phyloP scores from a whole-genome alignment of 768 basidiomycete species.

The Russula compacta region DNA sequence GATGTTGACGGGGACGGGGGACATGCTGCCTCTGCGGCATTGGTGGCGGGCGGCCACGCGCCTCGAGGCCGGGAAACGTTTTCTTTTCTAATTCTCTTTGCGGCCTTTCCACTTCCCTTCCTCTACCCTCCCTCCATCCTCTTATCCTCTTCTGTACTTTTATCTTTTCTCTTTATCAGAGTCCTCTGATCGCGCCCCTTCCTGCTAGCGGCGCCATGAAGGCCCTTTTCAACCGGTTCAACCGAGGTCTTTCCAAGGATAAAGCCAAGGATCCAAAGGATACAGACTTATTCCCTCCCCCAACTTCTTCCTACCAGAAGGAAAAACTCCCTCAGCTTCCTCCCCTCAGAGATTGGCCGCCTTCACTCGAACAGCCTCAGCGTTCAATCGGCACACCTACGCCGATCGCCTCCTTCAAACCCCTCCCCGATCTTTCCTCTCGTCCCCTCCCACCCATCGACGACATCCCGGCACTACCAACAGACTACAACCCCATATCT shows the following conservation, averaged over 20 bases:
- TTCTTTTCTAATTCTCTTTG: constrained; percentile 5
- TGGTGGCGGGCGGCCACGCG: neutral
- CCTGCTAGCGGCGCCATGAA: constrained; percentile 46
- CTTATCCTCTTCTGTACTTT: constrained; percentile 18
- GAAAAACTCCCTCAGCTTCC: constrained; percentile 55
- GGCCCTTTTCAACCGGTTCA: constrained; percentile 73
- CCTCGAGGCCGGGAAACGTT: constrained; percentile 15
- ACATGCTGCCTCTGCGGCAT: neutral
- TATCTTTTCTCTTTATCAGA: constrained; percentile 16
- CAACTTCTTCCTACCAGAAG: constrained; percentile 29
- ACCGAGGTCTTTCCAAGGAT: constrained; percentile 54
- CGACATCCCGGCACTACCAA: constrained; percentile 30
- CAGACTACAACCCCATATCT: constrained; percentile 22
- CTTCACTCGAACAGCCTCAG: constrained; percentile 23
- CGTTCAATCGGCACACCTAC: constrained; percentile 18
- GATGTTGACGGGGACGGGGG: neutral
- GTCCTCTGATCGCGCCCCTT: constrained; percentile 11
- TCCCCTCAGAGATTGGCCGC: constrained; percentile 59
- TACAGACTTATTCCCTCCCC: constrained; percentile 19
- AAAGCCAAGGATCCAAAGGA: constrained; percentile 44
- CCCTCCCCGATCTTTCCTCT: constrained; percentile 55
- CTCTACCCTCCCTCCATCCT: constrained; percentile 9
- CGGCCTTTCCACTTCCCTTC: constrained; percentile 15
- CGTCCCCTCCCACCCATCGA: constrained; percentile 43
- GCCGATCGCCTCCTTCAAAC: constrained; percentile 52